Evolutionary conservation across 1,284 basidiomycete genomes (phyloP).

Genomic region (Acaromyces ingoldii): DNA sequence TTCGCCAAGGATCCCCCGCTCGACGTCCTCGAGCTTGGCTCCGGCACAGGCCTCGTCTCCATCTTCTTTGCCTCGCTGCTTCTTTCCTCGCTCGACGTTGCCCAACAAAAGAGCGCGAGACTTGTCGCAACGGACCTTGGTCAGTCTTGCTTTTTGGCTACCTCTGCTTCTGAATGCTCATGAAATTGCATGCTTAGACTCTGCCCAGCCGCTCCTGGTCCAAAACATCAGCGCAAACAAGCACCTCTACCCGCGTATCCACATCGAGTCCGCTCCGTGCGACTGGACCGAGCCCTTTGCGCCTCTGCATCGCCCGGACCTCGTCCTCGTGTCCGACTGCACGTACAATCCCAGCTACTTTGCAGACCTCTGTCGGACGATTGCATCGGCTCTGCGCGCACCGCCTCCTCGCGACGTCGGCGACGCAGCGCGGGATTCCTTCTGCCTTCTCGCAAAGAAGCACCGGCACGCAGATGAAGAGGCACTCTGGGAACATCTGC

Average conservation of each 20-base stretch:
- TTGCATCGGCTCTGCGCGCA: background rate
- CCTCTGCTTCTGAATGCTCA: background rate
- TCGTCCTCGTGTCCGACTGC: conserved; percentile 15
- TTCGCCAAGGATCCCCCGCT: background rate
- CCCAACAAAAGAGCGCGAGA: background rate
- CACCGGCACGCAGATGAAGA: conserved; percentile 13
- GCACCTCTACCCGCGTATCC: background rate
- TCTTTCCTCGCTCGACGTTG: too few species aligned
- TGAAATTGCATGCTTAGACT: background rate
- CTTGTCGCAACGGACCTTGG: conserved; percentile 2
- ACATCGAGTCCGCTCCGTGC: background rate
- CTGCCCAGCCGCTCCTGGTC: conserved; percentile 6
- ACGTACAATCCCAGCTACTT: conserved; percentile 16
- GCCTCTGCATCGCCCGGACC: background rate
- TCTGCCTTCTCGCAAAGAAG: conserved; percentile 13
- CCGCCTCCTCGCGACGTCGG: background rate
- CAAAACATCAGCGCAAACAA: background rate
- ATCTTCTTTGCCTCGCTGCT: background rate
- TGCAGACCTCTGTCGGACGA: background rate
- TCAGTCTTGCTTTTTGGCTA: background rate
- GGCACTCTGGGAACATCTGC: conserved; percentile 3
- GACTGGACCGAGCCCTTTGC: conserved; percentile 1
- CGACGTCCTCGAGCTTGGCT: conserved; percentile 3
- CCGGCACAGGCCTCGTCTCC: conserved; percentile 8
- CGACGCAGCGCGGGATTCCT: too few species aligned